phyloP scores from a whole-genome alignment of 2,329 filamentous ascomycete genomes.

The Dactylonectria macrodidyma region DNA sequence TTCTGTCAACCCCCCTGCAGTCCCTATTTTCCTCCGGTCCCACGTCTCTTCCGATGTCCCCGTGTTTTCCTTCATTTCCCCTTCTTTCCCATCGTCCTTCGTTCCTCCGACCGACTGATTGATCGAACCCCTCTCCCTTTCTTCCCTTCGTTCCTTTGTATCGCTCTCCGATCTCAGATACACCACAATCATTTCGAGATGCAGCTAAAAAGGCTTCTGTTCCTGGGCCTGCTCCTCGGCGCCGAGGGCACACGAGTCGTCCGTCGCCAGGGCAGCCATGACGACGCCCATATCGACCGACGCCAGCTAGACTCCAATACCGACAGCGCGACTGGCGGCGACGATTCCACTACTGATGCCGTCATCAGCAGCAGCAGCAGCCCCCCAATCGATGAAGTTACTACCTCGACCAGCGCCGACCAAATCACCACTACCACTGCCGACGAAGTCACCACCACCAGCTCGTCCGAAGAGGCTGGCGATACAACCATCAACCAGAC shows the following conservation, averaged over 20 bases:
- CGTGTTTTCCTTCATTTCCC: slow-evolving; percentile 31
- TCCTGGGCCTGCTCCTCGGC: slow-evolving; percentile 44
- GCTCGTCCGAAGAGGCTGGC: slow-evolving; percentile 12
- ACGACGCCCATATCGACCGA: slow-evolving; percentile 17
- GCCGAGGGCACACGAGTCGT: slow-evolving; percentile 40
- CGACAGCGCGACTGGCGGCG: slow-evolving; percentile 11
- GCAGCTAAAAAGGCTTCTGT: slow-evolving; percentile 45
- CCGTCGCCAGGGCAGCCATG: slow-evolving; percentile 17
- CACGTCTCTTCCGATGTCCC: slow-evolving; percentile 34
- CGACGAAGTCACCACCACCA: slow-evolving; percentile 12
- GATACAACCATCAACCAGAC: slow-evolving; percentile 52
- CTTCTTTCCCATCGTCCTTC: slow-evolving; percentile 21
- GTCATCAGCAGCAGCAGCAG: slow-evolving; percentile 6
- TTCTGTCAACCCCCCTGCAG: slow-evolving; percentile 37
- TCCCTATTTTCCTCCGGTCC: slow-evolving; percentile 37
- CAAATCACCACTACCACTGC: slow-evolving; percentile 12
- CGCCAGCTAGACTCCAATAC: slow-evolving; percentile 22
- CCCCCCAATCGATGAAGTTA: not conserved
- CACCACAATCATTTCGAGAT: slow-evolving; percentile 34
- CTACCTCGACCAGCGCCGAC: not conserved
- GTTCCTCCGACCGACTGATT: slow-evolving; percentile 32
- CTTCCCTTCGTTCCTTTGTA: slow-evolving; percentile 3
- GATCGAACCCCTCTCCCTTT: slow-evolving; percentile 27
- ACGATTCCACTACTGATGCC: slow-evolving; percentile 13
- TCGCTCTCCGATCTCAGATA: slow-evolving; percentile 21